These are phyloP conservation scores for Liquidambar formosana DNA, from an alignment of 164 flowering plant species.

Conservation along the genomic window DNA sequence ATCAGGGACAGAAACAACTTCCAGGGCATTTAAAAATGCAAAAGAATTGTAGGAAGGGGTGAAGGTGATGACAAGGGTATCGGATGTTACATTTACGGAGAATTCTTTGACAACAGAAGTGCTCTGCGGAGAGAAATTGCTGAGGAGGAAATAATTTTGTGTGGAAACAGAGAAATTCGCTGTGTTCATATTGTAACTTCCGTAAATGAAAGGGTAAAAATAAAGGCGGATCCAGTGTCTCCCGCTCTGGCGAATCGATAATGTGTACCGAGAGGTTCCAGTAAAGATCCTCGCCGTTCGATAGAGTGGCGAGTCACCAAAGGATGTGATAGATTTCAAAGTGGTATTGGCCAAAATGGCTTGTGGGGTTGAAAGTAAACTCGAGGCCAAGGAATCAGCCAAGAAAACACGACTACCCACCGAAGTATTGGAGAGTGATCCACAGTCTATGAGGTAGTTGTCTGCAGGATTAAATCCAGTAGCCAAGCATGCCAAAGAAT, in stretches of 20 bases:
- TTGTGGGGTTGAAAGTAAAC: constrained; percentile 44
- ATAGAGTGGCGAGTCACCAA: constrained; percentile 35
- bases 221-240: constrained; percentile 80
- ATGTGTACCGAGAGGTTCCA: constrained; percentile 42
- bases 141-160: constrained; percentile 42
- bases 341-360: constrained; percentile 36
- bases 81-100: constrained; percentile 47
- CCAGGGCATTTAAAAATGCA: constrained; percentile 78
- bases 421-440: constrained; percentile 45
- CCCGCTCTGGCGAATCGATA: constrained; percentile 41
- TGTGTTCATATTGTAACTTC: constrained; percentile 36
- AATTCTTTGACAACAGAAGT: constrained; percentile 44
- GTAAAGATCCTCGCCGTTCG: constrained; percentile 63
- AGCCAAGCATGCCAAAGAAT: constrained; percentile 24
- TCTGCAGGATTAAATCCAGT: constrained; percentile 53
- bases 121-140: constrained; percentile 31
- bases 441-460: constrained; percentile 64
- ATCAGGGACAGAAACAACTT: constrained; percentile 75
- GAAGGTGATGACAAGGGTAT: constrained; percentile 47
- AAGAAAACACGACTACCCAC: constrained; percentile 45
- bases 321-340: constrained; percentile 29
- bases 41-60: constrained; percentile 55
- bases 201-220: constrained; percentile 57
- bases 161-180: constrained; percentile 60
- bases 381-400: constrained; percentile 48